These are phyloP conservation scores for Nitzschia inconspicua DNA, from an alignment of 108 stramenopile species.

Conservation along the genomic window DNA sequence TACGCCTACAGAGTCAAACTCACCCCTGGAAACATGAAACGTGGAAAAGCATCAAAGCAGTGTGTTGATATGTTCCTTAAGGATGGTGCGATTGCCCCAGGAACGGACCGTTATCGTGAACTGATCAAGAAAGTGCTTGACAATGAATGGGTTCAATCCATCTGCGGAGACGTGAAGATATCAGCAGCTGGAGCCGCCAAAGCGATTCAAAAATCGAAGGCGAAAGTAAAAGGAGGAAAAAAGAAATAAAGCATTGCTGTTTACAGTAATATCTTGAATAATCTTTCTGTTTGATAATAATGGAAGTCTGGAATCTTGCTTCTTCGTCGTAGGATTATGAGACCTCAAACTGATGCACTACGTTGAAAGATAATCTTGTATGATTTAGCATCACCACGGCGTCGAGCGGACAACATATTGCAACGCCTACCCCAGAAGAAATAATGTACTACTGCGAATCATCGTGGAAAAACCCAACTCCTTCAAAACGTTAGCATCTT, in stretches of 20 bases:
- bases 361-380: too few species aligned
- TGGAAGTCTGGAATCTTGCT: too few species aligned
- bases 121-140: conserved; percentile 78
- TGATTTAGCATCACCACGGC: too few species aligned
- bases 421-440: too few species aligned
- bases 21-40: conserved; percentile 80
- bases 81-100: conserved; percentile 28
- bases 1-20: conserved; percentile 88
- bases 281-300: too few species aligned
- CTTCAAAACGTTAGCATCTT: too few species aligned
- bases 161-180: conserved; percentile 79
- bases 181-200: conserved; percentile 83
- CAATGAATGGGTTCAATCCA: conserved; percentile 81
- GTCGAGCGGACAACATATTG: too few species aligned
- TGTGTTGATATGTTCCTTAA: conserved; percentile 75
- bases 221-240: conserved; percentile 38
- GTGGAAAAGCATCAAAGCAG: conserved; percentile 85
- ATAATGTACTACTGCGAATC: too few species aligned
- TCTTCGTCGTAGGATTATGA: too few species aligned
- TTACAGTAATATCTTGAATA: neutral
- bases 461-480: too few species aligned
- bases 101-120: conserved; percentile 36
- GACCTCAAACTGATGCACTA: too few species aligned
- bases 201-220: conserved; percentile 54
- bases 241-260: conserved; percentile 33